Percentiles rank a stretch among this genome's conserved stretches.
Conservation (phyloP, 495 filamentous ascomycete genomes). For the Lichina pygmaea region DNA sequence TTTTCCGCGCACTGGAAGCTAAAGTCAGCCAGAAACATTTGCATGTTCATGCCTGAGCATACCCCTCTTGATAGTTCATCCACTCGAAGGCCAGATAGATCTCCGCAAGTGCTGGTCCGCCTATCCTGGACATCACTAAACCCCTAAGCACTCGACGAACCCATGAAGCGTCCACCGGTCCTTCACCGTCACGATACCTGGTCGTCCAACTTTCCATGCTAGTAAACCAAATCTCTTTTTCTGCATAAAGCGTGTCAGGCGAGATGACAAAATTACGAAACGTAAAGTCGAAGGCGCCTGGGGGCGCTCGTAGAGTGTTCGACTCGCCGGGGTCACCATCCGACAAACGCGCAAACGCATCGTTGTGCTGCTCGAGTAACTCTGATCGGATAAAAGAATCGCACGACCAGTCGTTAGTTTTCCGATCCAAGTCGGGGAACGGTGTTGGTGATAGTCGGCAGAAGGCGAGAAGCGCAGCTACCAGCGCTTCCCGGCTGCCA, state of each 20-base stretch:
- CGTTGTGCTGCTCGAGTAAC: conserved; percentile 6
- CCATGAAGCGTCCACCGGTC: conserved; percentile 18
- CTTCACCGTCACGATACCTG: conserved; percentile 4
- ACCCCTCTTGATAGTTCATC: conserved; percentile 18
- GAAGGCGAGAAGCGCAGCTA: conserved; percentile 1
- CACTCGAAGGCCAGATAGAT: conserved; percentile 48
- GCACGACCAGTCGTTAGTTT: conserved; percentile 11
- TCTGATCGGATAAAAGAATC: conserved; percentile 23
- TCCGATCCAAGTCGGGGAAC: not conserved
- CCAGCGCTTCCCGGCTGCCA: not conserved
- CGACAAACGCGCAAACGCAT: not conserved
- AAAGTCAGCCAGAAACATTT: not conserved
- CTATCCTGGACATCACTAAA: conserved; percentile 17
- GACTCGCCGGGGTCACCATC: not conserved
- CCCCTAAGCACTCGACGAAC: conserved; percentile 24
- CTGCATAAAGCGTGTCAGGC: conserved; percentile 16
- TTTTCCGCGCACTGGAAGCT: conserved; percentile 27
- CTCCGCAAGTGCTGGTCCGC: conserved; percentile 30
- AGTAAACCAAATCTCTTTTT: conserved; percentile 16
- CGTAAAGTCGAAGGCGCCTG: not conserved
- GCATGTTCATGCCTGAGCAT: not conserved
- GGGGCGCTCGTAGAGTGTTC: no score
- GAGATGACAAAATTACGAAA: conserved; percentile 3
- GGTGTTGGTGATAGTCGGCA: conserved; percentile 1
- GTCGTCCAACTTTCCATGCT: conserved; percentile 14